Evolutionary conservation across 192 early-diverging fungal genomes (phyloP).

Genomic region (Pecoramyces ruminantium): DNA sequence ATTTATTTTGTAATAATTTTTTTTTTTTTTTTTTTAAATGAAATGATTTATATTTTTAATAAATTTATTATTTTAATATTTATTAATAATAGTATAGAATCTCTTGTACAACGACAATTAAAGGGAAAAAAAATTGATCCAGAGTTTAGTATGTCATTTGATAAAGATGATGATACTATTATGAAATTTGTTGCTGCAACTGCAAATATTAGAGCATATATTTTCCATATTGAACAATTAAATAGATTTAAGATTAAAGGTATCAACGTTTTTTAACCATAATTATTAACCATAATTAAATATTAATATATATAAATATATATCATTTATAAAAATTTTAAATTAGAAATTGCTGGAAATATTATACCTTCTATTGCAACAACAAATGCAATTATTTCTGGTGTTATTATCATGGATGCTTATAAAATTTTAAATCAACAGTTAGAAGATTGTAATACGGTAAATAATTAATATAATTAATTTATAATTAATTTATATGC

Average conservation of each 20-base stretch:
- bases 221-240: constrained; percentile 64
- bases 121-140: constrained; percentile 22
- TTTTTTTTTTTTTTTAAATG: no score
- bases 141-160: constrained; percentile 49
- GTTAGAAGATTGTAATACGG: constrained; percentile 27
- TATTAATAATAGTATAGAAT: constrained; percentile 28
- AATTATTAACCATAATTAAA: no score
- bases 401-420: constrained; percentile 78
- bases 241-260: constrained; percentile 80
- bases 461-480: constrained; percentile 3
- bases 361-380: constrained; percentile 98
- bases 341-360: constrained; percentile 88
- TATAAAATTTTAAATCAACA: constrained; percentile 41
- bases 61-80: no score
- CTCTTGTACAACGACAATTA: constrained; percentile 27
- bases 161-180: constrained; percentile 88
- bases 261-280: no score
- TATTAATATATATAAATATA: constrained; percentile 8
- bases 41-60: no score
- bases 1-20: no score
- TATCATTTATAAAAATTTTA: neutral
- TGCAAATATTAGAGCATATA: constrained; percentile 65
- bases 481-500: no score
- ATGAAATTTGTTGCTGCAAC: constrained; percentile 89
- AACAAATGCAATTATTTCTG: constrained; percentile 91